A percentile compares a stretch with the other conserved stretches of the same genome.
Evolutionary conservation across 495 filamentous ascomycete genomes (phyloP).

Genomic region (Trichocladium antarcticum): DNA sequence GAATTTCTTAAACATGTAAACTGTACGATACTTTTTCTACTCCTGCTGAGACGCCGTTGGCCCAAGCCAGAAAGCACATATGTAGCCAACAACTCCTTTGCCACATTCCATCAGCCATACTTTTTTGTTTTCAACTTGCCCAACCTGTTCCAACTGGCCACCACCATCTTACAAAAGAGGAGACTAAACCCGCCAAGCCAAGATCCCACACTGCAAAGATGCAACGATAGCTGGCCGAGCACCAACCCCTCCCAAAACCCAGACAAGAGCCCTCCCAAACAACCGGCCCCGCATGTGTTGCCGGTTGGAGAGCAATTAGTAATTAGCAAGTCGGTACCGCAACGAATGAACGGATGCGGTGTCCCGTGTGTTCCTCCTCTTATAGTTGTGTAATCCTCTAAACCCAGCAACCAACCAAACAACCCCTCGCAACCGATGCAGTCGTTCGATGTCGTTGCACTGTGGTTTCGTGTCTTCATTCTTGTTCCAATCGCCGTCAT

Average conservation of each 20-base stretch:
- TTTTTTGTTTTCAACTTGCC: neutral
- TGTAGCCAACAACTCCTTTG: neutral
- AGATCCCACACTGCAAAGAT: no score
- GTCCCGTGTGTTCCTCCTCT: neutral
- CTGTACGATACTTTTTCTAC: neutral
- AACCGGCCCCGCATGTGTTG: neutral
- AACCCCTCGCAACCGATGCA: neutral
- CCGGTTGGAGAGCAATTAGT: neutral
- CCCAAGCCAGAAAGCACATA: neutral
- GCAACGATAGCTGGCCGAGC: no score
- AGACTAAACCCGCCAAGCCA: no score
- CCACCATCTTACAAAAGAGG: no score
- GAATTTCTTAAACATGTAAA: neutral
- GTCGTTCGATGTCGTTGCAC: neutral
- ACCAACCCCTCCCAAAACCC: neutral
- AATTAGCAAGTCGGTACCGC: neutral
- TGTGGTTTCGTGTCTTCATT: constrained; percentile 5
- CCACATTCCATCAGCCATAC: neutral
- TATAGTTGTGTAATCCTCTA: neutral
- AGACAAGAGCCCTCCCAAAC: neutral
- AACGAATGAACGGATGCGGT: neutral
- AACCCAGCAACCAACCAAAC: neutral
- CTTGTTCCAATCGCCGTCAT: neutral
- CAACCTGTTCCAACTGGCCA: no score
- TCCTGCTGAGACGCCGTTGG: neutral